A percentile compares a stretch with the other conserved stretches of the same genome.
phyloP scores from a whole-genome alignment of 371 early-diverging fungal genomes.

The Mortierella sp. region DNA sequence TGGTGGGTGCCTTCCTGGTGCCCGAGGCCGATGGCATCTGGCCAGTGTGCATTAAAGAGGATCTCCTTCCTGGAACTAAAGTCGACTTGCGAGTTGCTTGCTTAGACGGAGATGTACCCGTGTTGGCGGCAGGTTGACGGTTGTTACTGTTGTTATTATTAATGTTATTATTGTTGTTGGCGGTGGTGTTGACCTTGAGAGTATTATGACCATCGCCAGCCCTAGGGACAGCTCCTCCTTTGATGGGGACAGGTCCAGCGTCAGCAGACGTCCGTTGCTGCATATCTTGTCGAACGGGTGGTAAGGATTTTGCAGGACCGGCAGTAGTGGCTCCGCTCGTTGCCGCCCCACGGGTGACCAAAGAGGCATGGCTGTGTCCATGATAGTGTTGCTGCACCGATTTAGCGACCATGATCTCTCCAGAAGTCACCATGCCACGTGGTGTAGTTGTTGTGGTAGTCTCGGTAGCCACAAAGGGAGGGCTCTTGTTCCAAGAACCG shows the following conservation, averaged over 20 bases:
- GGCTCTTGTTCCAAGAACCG: not conserved
- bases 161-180: not conserved
- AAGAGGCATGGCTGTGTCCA: not conserved
- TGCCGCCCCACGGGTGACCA: not conserved
- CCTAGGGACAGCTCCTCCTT: not conserved
- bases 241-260: not conserved
- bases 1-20: not conserved
- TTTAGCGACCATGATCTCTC: constrained; percentile 6
- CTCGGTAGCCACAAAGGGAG: not conserved
- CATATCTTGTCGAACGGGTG: not conserved
- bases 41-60: constrained; percentile 32
- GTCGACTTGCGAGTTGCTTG: constrained; percentile 26
- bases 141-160: not conserved
- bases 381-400: not conserved
- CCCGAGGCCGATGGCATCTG: constrained; percentile 9
- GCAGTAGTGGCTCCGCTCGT: not conserved
- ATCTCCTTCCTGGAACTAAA: constrained; percentile 42
- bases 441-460: not conserved
- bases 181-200: not conserved
- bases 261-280: not conserved
- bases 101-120: not conserved
- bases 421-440: not conserved
- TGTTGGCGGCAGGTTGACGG: not conserved
- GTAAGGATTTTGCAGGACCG: not conserved
- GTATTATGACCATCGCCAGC: not conserved